Base-by-base conservation (phyloP, 371 early-diverging fungal species). In the Nosema muscidifuracis region DNA sequence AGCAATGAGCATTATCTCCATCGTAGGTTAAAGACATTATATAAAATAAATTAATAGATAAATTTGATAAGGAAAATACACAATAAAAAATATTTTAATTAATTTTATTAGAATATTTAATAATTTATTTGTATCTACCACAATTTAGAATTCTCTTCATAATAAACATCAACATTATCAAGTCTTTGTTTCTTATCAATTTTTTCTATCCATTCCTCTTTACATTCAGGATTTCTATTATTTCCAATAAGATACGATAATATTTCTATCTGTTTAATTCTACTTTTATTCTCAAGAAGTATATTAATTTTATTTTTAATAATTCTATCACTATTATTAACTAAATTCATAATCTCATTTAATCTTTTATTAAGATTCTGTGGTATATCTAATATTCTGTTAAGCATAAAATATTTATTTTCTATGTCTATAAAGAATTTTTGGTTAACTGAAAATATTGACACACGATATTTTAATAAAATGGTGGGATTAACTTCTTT, bases 341-440 rank as follows among this genome's bases (percentile, higher is more conserved):
- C 43, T 50, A 47, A 44, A 10, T 68, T 58, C 26, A 43, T 24
- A 13, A 75, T 58, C 13, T 68, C 56, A 10, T 69, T 47, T 15
- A 69, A 34, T 38, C 42, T 75, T 67, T 65, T 75, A 28, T 22
- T 44, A 1, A 65, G 34, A 28, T 62, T 60, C 28, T 69, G 65
- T 10, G 75, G 70, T 10, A 65, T 67, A 24, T 62, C 69, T 33
- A 70, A 33, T 47, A 75, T 55, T 20, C 51, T 69, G 42, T 75
- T 75, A 0, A 68, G n/a, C 75, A 75, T 75, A 20, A 44, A 56
- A 58, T 60, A 75, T 50, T 44, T 75, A n/a, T 10, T 53, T 24
- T 75, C 34, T 18, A 61, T 40, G 15, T 31, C 51, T 44, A 18
- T 47, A 15, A 24, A 36, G 6, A 10, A 30, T 18, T 24, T 43